Evolutionary conservation across 2,329 filamentous ascomycete genomes (phyloP), one percentile per base, ranked within the genome.

Genomic region (Ploettnerulaceae sp.): DNA sequence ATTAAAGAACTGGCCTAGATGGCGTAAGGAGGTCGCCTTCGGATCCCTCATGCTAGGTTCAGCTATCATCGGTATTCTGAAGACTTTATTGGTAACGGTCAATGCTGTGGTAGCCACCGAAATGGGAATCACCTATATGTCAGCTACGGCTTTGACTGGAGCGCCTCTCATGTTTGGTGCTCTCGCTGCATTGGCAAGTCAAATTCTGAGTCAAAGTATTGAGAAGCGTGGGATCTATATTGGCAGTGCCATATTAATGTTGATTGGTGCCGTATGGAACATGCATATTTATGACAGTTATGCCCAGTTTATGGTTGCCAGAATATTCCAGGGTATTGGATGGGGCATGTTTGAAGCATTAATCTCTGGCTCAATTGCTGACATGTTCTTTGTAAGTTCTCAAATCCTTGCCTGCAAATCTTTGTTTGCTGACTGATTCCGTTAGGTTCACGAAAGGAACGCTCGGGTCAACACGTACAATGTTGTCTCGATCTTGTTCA

Each of bases 331-430:
- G 56, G 76, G 76, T 1, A 45, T 81, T 0, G 77, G 73, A n/a
- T 79, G 77, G 73, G 77, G 77, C 5, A 71, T 72, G 8, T 77
- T 80, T 49, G 77, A 81, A 53, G 71, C 69, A 4, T 61, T 81
- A 29, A 66, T 77, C 22, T 62, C 73, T 24, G 69, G 68, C 1
- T 74, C 72, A 2, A 73, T 81, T 38, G 70, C 76, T 36, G 77
- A 81, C 53, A 74, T 73, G 1, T 81, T 71, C 58, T 80, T 76
- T 57, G 76, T 79, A 60, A 62, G 73, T 61, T 25, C 6, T 14
- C 5, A 7, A 3, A 4, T 15, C n/a, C 9, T n/a, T 2, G 6
- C 17, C 21, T n/a, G 14, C 9, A 9, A 21, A 29, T 7, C 29
- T 25, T 9, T 20, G n/a, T 14, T 5, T 39, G 14, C 32, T 49